A percentile compares a stretch with the other conserved stretches of the same genome.
Evolutionary conservation across 768 basidiomycete species (phyloP).

Genomic region (Podaxis sp.): DNA sequence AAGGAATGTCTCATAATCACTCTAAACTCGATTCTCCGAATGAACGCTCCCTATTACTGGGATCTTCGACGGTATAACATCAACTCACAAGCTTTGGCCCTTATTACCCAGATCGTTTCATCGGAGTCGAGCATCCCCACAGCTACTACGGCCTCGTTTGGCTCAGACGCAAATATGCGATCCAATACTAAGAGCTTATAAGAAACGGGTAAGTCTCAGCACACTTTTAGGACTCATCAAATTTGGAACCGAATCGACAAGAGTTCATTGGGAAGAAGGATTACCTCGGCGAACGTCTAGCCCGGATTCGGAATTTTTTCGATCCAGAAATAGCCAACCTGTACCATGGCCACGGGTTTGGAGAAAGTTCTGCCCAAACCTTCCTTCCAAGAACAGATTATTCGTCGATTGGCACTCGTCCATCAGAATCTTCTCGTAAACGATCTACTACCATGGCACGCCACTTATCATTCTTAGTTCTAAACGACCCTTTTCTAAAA

Average conservation of each 20-base stretch:
- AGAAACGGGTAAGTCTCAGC: not conserved
- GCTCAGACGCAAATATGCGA: not conserved
- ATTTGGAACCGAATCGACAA: conserved; percentile 2
- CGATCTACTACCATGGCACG: not conserved
- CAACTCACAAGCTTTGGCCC: not conserved
- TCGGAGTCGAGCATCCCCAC: not conserved
- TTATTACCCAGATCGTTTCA: conserved; percentile 2
- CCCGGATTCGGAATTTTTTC: conserved; percentile 5
- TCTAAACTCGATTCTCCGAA: not conserved
- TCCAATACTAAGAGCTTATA: not conserved
- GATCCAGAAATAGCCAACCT: conserved; percentile 5
- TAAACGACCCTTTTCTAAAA: not conserved
- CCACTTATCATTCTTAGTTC: not conserved
- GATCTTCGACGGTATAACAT: not conserved
- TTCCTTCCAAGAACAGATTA: conserved; percentile 3
- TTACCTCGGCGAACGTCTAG: conserved; percentile 1
- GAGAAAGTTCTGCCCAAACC: conserved; percentile 4
- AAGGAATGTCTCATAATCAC: not conserved
- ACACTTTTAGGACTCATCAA: not conserved
- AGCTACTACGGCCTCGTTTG: not conserved
- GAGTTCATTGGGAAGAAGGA: conserved; percentile 6
- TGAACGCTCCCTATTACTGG: not conserved
- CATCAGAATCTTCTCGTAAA: conserved; percentile 4
- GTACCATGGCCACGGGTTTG: conserved; percentile 6
- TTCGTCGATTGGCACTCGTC: not conserved